phyloP scores from a whole-genome alignment of 1,284 basidiomycete genomes.

The Leccinum solheimii region DNA sequence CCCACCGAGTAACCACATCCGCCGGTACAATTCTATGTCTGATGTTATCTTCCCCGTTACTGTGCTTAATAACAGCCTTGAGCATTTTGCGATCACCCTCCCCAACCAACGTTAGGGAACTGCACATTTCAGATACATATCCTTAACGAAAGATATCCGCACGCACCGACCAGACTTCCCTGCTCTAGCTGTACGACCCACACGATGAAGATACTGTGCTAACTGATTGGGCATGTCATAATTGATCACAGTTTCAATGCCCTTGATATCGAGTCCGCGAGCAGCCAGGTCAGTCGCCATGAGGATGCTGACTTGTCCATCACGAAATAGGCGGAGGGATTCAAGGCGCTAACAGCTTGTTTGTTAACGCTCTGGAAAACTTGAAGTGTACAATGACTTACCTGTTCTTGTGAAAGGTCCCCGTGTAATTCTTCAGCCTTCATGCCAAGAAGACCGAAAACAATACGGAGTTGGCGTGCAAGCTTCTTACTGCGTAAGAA shows the following conservation, averaged over 20 bases:
- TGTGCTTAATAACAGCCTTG: conserved; percentile 93
- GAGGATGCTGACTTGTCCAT: conserved; percentile 83
- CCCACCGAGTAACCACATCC: conserved; percentile 77
- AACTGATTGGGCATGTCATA: conserved; percentile 97
- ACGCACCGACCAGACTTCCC: conserved; percentile 86
- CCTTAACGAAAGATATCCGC: conserved; percentile 3
- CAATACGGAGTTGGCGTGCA: conserved; percentile 94
- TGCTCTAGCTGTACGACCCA: conserved; percentile 95
- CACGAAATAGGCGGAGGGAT: conserved; percentile 85
- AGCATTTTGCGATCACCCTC: conserved; percentile 96
- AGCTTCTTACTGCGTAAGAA: conserved; percentile 96
- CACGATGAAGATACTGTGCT: conserved; percentile 93
- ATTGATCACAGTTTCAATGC: conserved; percentile 97
- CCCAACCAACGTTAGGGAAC: conserved; percentile 94
- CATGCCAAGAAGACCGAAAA: conserved; percentile 88
- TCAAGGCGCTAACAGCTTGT: conserved; percentile 65
- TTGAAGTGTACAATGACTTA: conserved; percentile 36
- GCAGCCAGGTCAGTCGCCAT: conserved; percentile 97
- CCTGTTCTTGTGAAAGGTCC: conserved; percentile 94
- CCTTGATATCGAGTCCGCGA: conserved; percentile 95
- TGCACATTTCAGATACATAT: conserved; percentile 33
- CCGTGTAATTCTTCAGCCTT: conserved; percentile 93
- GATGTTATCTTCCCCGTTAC: conserved; percentile 76
- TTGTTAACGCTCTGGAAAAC: conserved; percentile 6
- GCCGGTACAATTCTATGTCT: conserved; percentile 87